Conservation (phyloP, 345 rosid genomes). For the Arabidopsis arenosa region DNA sequence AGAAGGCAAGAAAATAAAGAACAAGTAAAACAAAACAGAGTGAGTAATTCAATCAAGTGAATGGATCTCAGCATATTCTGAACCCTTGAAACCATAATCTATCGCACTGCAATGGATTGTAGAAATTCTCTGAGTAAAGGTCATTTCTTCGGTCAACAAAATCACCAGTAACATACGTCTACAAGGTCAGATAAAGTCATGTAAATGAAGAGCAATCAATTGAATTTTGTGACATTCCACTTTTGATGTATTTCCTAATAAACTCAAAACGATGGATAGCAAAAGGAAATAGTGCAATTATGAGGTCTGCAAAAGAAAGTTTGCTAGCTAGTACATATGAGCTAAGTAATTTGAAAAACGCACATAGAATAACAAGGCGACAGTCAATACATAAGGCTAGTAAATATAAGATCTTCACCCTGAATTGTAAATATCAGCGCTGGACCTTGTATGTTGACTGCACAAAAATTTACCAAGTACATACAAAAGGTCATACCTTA, state of each 20-base stretch:
- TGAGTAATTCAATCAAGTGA: conserved; percentile 8
- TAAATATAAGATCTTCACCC: neutral
- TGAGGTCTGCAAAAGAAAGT: conserved; percentile 6
- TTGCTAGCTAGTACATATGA: conserved; percentile 21
- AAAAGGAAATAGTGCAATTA: conserved; percentile 15
- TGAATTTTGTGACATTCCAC: conserved; percentile 15
- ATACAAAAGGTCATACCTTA: conserved; percentile 59
- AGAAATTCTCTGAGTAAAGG: conserved; percentile 1
- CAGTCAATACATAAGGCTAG: conserved; percentile 10
- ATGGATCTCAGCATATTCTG: conserved; percentile 34
- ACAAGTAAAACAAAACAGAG: conserved; percentile 25
- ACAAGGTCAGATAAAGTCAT: conserved; percentile 30
- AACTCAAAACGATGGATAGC: conserved; percentile 1
- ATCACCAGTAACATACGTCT: conserved; percentile 30
- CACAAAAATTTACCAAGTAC: conserved; percentile 28
- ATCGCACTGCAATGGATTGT: conserved; percentile 24
- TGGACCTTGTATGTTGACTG: conserved; percentile 20
- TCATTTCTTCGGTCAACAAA: conserved; percentile 7
- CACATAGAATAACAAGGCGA: conserved; percentile 26
- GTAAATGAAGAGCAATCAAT: conserved; percentile 4
- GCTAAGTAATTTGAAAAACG: conserved; percentile 14
- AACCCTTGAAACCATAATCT: conserved; percentile 30
- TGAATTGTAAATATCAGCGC: neutral
- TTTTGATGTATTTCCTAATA: conserved; percentile 15
- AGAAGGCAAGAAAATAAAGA: conserved; percentile 25